A percentile compares a stretch with the other conserved stretches of the same genome.
These are phyloP conservation scores for Phascolomyces articulosus DNA, from an alignment of 371 early-diverging fungal species.

Conservation along the genomic window DNA sequence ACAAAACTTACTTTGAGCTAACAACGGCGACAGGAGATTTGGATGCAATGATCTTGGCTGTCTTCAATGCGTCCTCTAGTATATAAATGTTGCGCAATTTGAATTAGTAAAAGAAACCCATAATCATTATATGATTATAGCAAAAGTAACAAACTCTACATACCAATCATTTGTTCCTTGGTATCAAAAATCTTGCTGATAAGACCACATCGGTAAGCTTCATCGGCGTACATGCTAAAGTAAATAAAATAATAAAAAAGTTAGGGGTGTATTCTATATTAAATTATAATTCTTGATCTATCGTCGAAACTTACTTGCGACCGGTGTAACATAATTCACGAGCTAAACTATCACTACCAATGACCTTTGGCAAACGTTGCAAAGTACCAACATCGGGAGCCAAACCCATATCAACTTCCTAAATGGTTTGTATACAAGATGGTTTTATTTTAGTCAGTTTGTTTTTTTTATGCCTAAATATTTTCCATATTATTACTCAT, in stretches of 20 bases:
- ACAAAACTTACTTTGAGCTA: slow-evolving; percentile 78
- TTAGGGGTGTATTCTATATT: not conserved
- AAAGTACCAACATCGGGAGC: slow-evolving; percentile 91
- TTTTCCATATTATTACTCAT: too few species aligned
- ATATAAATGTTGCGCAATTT: too few species aligned
- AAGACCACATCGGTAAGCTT: slow-evolving; percentile 83
- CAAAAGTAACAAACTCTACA: not conserved
- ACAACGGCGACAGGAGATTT: slow-evolving; percentile 90
- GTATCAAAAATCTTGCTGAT: slow-evolving; percentile 70
- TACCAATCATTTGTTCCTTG: slow-evolving; percentile 55
- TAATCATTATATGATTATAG: not conserved
- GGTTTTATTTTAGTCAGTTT: too few species aligned
- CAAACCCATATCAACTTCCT: slow-evolving; percentile 90
- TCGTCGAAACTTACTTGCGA: slow-evolving; percentile 52
- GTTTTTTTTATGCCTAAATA: too few species aligned
- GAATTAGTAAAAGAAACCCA: too few species aligned
- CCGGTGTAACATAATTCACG: slow-evolving; percentile 90
- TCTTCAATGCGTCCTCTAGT: slow-evolving; percentile 66
- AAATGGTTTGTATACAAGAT: not conserved
- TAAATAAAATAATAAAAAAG: not conserved
- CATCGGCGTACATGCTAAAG: slow-evolving; percentile 66
- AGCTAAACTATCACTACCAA: slow-evolving; percentile 89
- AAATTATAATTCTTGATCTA: not conserved
- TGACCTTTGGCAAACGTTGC: slow-evolving; percentile 93
- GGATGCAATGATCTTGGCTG: slow-evolving; percentile 77